A percentile compares a stretch with the other conserved stretches of the same genome.
phyloP scores from a whole-genome alignment of 495 filamentous ascomycete genomes.

The Trichocladium antarcticum region DNA sequence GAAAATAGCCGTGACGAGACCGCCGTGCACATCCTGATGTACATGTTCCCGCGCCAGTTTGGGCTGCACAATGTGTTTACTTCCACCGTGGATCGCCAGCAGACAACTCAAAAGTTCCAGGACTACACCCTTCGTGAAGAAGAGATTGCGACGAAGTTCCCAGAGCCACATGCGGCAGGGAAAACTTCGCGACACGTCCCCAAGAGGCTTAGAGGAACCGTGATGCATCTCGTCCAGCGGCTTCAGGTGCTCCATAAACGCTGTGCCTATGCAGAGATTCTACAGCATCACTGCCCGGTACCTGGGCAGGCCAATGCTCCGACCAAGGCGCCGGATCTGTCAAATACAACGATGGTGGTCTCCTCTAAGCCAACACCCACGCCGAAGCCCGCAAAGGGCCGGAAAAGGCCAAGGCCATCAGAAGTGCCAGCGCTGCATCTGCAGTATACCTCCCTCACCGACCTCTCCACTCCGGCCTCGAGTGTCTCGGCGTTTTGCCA shows the following conservation, averaged over 20 bases:
- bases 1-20: slow-evolving; percentile 35
- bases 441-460: slow-evolving; percentile 40
- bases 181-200: slow-evolving; percentile 43
- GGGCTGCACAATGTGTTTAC: slow-evolving; percentile 87
- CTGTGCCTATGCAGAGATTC: slow-evolving; percentile 66
- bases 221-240: slow-evolving; percentile 48
- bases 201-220: slow-evolving; percentile 59
- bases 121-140: slow-evolving; percentile 75
- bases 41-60: slow-evolving; percentile 90
- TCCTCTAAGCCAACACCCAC: neutral
- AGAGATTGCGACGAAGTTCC: slow-evolving; percentile 50
- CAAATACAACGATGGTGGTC: neutral
- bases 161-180: slow-evolving; percentile 11
- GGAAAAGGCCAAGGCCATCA: slow-evolving; percentile 3
- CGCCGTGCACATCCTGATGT: slow-evolving; percentile 69
- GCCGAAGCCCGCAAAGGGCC: neutral
- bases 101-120: slow-evolving; percentile 61
- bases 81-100: slow-evolving; percentile 46
- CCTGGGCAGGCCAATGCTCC: neutral
- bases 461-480: slow-evolving; percentile 57
- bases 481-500: slow-evolving; percentile 82
- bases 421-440: neutral
- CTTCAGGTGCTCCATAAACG: slow-evolving; percentile 58
- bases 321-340: neutral
- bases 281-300: slow-evolving; percentile 73